These are phyloP conservation scores for Wickerhamomyces sydowiorum DNA, from an alignment of 805 yeast species.

Conservation along the genomic window DNA sequence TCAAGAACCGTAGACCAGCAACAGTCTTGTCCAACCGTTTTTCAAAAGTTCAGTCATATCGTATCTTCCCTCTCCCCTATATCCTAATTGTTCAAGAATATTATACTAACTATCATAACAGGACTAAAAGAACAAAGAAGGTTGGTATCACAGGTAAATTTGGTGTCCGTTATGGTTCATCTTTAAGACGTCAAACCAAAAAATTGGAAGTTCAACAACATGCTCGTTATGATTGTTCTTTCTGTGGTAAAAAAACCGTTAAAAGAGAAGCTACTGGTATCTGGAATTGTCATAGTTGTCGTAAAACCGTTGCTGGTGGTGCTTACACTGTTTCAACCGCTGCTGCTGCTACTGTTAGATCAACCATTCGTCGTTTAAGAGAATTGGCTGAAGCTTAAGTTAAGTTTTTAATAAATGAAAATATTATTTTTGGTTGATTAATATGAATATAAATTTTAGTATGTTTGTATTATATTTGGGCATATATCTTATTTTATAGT, in stretches of 20 bases:
- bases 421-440: background rate
- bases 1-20: too few species aligned
- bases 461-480: too few species aligned
- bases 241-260: slow-evolving; percentile 99
- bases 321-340: slow-evolving; percentile 99
- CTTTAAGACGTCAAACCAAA: slow-evolving; percentile 99
- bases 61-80: too few species aligned
- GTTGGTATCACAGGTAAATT: slow-evolving; percentile 99
- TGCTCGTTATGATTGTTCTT: slow-evolving; percentile 97
- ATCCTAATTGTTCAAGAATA: too few species aligned
- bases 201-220: slow-evolving; percentile 99
- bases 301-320: slow-evolving; percentile 99
- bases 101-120: slow-evolving; percentile 41
- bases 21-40: too few species aligned
- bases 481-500: too few species aligned
- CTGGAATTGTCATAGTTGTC: slow-evolving; percentile 96
- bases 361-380: slow-evolving; percentile 99
- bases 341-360: slow-evolving; percentile 99
- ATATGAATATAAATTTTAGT: background rate
- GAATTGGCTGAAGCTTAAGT: slow-evolving; percentile 98
- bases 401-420: background rate
- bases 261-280: slow-evolving; percentile 98
- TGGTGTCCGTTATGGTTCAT: slow-evolving; percentile 99
- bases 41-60: too few species aligned
- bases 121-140: slow-evolving; percentile 99